Evolutionary conservation across 176 grass and related monocot genomes (phyloP).

Genomic region (Areca catechu): DNA sequence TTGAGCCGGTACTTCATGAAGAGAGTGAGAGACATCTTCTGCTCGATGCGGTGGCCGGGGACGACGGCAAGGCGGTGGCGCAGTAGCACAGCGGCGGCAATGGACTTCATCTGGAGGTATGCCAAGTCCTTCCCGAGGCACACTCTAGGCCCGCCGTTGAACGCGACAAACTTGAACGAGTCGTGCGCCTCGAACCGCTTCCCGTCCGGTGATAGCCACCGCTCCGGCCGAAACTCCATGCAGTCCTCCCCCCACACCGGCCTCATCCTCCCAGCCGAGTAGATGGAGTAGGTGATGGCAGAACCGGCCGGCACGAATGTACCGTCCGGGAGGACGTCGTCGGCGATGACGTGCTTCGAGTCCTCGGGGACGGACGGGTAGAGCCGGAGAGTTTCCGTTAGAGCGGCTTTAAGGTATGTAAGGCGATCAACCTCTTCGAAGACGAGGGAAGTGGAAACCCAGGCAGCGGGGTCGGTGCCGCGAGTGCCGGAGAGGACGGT

Average conservation of each 20-base stretch:
- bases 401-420: conserved; percentile 5
- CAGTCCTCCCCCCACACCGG: conserved; percentile 3
- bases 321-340: conserved; percentile 1
- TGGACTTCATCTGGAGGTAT: conserved; percentile 11
- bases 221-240: not conserved
- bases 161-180: not conserved
- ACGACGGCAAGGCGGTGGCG: conserved; percentile 3
- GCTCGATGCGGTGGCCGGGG: no score
- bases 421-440: conserved; percentile 9
- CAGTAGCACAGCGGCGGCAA: not conserved
- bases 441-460: conserved; percentile 23
- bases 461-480: conserved; percentile 33
- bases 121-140: conserved; percentile 11
- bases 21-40: no score
- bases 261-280: conserved; percentile 7
- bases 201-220: conserved; percentile 1
- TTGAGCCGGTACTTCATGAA: no score
- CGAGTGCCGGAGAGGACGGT: conserved; percentile 55
- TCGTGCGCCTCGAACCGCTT: not conserved
- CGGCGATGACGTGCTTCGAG: not conserved
- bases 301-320: not conserved
- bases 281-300: not conserved
- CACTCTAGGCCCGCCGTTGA: conserved; percentile 3
- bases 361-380: not conserved
- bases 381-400: conserved; percentile 1